Evolutionary conservation across 306 rosid genomes (phyloP).

Genomic region (Boehmeria nivea): DNA sequence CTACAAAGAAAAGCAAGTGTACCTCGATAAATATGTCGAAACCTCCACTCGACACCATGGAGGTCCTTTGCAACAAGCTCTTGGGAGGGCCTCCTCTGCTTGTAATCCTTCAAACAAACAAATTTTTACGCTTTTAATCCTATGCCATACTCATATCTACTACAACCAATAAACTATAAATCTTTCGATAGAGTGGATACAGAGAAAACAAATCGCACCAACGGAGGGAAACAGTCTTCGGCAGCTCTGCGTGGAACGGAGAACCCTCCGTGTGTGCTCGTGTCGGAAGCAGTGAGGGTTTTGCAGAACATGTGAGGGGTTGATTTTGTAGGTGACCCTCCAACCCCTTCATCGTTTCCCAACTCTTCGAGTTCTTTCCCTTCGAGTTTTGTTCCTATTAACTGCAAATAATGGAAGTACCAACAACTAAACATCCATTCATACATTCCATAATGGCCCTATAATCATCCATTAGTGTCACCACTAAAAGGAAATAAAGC

Average conservation of each 20-base stretch:
- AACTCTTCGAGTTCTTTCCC: slow-evolving; percentile 60
- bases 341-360: slow-evolving; percentile 62
- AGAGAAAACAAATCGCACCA: slow-evolving; percentile 44
- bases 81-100: slow-evolving; percentile 93
- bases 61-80: slow-evolving; percentile 94
- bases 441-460: slow-evolving; percentile 5
- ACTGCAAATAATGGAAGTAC: slow-evolving; percentile 36
- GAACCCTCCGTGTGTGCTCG: slow-evolving; percentile 96
- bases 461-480: slow-evolving; percentile 16
- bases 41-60: slow-evolving; percentile 87
- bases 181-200: not conserved
- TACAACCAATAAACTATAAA: not conserved
- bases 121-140: not conserved
- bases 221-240: slow-evolving; percentile 94
- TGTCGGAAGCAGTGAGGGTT: slow-evolving; percentile 94
- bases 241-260: slow-evolving; percentile 99
- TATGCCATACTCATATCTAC: not conserved
- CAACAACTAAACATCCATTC: not conserved
- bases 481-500: not conserved
- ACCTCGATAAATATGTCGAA: slow-evolving; percentile 94
- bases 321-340: slow-evolving; percentile 66
- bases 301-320: slow-evolving; percentile 98
- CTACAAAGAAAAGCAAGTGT: not conserved
- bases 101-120: slow-evolving; percentile 56
- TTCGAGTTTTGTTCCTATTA: slow-evolving; percentile 46